Evolutionary conservation across 192 early-diverging fungal genomes (phyloP).

Genomic region (Tieghemiomyces parasiticus): DNA sequence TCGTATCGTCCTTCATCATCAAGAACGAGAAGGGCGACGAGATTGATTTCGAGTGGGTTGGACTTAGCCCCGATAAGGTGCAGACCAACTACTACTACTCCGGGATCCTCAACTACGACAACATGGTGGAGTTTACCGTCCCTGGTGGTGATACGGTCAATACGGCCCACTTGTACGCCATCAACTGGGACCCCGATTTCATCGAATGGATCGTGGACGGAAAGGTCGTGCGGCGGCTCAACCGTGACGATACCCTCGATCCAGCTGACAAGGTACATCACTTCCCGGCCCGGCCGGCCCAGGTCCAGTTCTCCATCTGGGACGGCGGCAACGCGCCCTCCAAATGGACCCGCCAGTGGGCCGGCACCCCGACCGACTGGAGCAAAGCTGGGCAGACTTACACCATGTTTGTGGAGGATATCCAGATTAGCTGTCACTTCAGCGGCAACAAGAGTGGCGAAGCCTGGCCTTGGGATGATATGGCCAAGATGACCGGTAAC

Average conservation of each 20-base stretch:
- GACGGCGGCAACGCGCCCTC: constrained; percentile 40
- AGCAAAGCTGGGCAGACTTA: constrained; percentile 17
- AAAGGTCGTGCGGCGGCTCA: constrained; percentile 29
- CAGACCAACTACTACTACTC: constrained; percentile 53
- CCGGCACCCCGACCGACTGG: constrained; percentile 43
- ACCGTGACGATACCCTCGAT: constrained; percentile 27
- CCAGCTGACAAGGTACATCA: constrained; percentile 18
- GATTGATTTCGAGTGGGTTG: constrained; percentile 55
- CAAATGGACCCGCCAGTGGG: constrained; percentile 37
- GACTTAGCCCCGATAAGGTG: constrained; percentile 28
- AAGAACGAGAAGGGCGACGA: constrained; percentile 44
- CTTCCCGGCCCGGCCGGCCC: constrained; percentile 33
- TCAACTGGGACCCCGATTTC: constrained; percentile 36
- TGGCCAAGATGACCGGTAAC: constrained; percentile 3
- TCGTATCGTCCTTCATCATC: constrained; percentile 43
- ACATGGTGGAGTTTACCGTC: constrained; percentile 22
- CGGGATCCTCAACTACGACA: constrained; percentile 33
- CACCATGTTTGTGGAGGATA: constrained; percentile 35
- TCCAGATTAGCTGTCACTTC: constrained; percentile 30
- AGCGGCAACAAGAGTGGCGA: constrained; percentile 25
- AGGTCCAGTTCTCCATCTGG: constrained; percentile 48
- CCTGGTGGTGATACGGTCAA: constrained; percentile 28
- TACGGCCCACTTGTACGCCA: constrained; percentile 39
- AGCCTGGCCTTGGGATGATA: constrained; percentile 10
- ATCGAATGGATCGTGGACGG: constrained; percentile 45